Evolutionary conservation across 345 rosid genomes (phyloP), one percentile per base, ranked within the genome.

Genomic region (Arabis alpina): DNA sequence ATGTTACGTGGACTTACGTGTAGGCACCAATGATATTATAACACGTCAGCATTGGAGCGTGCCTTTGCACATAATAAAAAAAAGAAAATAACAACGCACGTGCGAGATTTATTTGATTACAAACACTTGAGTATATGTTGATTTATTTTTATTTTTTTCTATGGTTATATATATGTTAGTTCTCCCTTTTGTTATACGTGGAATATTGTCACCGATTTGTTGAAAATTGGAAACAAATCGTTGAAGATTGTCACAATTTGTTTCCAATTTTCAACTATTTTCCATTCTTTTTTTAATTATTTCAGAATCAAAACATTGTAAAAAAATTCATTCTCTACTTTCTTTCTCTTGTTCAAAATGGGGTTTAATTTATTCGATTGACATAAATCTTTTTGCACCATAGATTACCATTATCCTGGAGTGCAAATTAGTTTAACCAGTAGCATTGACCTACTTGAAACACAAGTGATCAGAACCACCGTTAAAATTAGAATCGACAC

Each of bases 21-120:
- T 81, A 65, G 1, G 13, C 0, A 2, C 97, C 93, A 91, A 86
- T 87, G 12, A 68, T 10, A 13, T 23, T 0, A 5, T 24, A 62
- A 76, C 96, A 87, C 88, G 81, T 89, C 77, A 23, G 40, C 40
- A 8, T 36, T 19, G 23, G 0, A 36, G 8, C 40, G 9, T 36
- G 40, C 10, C 10, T 8, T 2, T 2, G 40, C 10, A 32, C 36
- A 32, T 32, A 5, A 19, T 19, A 19, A 19, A 19, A 19, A 19
- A 1, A 19, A 19, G 23, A 1, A 19, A 19, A 19, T 19, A 19
- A 19, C 23, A 19, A 19, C 23, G 23, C 23, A 19, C 23, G 23
- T 19, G 23, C 23, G 23, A 50, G 32, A 50, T 19, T 19, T 19
- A 19, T 19, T 19, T 19, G 23, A 32, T 6, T 16, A 23, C 54